Base-by-base conservation (phyloP, 148 eudicot species). In the Chenopodium quinoa region DNA sequence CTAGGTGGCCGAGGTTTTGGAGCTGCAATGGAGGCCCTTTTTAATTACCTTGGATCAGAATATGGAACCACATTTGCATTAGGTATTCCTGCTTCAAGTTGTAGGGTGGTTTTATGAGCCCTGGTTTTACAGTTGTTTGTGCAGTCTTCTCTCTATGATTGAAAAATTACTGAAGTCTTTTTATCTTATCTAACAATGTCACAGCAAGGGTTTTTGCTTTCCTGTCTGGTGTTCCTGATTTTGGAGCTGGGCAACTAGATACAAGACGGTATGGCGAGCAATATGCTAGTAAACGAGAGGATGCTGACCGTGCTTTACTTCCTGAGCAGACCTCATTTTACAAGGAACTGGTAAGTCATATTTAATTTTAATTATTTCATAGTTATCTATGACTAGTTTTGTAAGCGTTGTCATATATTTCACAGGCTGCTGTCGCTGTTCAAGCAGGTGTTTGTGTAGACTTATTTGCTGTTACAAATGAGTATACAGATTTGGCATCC, bases 371-470 rank as follows among this genome's bases (percentile, higher is more conserved):
- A 32, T 16, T 82, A 22, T 22, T 67, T 34, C 16, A 47, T 40
- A 34, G 58, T 63, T 56, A 71, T 65, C 17, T 50, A 10, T 13
- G n/a, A 75, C 19, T 78, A 73, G 63, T 48, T 78, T 80, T 50
- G 23, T 75, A 69, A 84, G 80, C 69, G 75, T 87, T 89, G 85
- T 83, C 81, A 80, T 87, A 74, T 83, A 72, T 91, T 90, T 86
- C 85, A 81, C 94, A 95, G 99, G 99, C 99, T 90, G 94, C 97
- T 83, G 92, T 91, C 73, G 99, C 99, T 86, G 99, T 91, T 88
- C 99, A 95, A 93, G 87, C 97, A 84, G 99, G 99, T 91, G 99
- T 95, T 78, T 95, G 99, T 85, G 94, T 95, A 76, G 99, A 95
- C 90, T 84, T 95, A 83, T 90, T 93, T 90, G 99, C 99, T 83